Base-by-base conservation (phyloP, 345 rosid genomes). In the Erucastrum elatum region DNA sequence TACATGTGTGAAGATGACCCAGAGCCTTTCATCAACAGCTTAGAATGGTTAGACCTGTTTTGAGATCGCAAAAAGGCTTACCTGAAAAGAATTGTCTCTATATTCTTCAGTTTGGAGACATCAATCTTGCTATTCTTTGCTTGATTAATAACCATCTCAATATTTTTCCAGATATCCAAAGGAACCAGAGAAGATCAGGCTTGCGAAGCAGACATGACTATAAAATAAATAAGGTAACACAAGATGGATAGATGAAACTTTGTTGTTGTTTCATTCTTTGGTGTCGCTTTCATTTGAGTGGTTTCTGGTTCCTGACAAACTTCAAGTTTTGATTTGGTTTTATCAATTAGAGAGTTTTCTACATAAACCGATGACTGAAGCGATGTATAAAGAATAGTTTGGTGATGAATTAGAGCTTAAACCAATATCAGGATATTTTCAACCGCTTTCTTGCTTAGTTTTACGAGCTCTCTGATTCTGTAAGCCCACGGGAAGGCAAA, bases 351-450 rank as follows among this genome's bases (percentile, higher is more conserved):
- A 46, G 55, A 46, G 6, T 13, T 12, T 37, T 10, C 44, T 37
- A 8, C 8, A 37, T 37, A 2, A 37, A 8, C 44, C 12, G 11
- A 37, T 37, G 44, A 37, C 9, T 37, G 44, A 37, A 37, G 44
- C 44, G 44, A 37, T 37, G 44, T 37, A 37, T 8, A 8, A 37
- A 37, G 44, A 37, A 37, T 37, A 37, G 44, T 37, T 37, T 37
- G 44, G 44, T 37, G 44, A 37, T 37, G 44, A 8, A 37, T 8
- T 37, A 37, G 87, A 91, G 12, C 68, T 83, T 13, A 69, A 68
- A 58, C 87, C 94, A 31, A 61, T 76, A 76, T 85, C 87, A 92
- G 97, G 97, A 84, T 78, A 71, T 90, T 41, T 94, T 91, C 84
- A 80, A 70, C 70, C 88, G 91, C 64, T 68, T 92, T 78, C 72